Percentiles rank a stretch among this genome's conserved stretches.
Conservation (phyloP, 306 rosid genomes). For the Acacia confusa region DNA sequence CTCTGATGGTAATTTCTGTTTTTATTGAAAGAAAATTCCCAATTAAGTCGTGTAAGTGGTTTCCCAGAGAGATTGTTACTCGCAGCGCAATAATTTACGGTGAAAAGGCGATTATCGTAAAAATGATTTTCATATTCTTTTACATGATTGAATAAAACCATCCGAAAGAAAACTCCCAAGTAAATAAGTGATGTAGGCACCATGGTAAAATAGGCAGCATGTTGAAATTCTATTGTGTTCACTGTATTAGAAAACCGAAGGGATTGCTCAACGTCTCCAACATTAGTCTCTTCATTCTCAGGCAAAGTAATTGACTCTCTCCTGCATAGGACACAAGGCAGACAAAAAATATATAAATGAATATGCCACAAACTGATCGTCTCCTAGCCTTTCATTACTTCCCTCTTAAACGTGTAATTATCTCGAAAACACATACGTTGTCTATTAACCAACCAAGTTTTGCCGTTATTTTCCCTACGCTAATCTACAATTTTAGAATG, state of each 20-base stretch:
- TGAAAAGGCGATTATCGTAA: too few relatives aligned
- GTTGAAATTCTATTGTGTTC: slow-evolving; percentile 51
- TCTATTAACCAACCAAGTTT: background rate
- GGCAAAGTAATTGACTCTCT: slow-evolving; percentile 68
- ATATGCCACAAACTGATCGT: background rate
- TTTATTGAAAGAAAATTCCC: background rate
- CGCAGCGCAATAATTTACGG: background rate
- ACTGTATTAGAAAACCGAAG: slow-evolving; percentile 40
- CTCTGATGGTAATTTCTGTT: background rate
- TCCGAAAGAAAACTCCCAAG: background rate
- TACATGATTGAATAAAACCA: background rate
- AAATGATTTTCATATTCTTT: background rate
- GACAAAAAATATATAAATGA: slow-evolving; percentile 4
- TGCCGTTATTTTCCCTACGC: background rate
- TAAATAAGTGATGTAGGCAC: slow-evolving; percentile 28
- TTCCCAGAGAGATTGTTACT: background rate
- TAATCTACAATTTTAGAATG: background rate
- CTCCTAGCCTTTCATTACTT: background rate
- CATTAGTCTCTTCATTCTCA: slow-evolving; percentile 44
- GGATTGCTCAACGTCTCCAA: slow-evolving; percentile 54
- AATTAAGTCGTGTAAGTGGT: background rate
- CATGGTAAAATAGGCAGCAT: slow-evolving; percentile 61
- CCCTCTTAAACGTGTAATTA: background rate
- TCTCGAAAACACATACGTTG: background rate
- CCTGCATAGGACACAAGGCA: slow-evolving; percentile 39